Base-by-base conservation (phyloP, 2,329 filamentous ascomycete species). In the Colletotrichum trifolii region DNA sequence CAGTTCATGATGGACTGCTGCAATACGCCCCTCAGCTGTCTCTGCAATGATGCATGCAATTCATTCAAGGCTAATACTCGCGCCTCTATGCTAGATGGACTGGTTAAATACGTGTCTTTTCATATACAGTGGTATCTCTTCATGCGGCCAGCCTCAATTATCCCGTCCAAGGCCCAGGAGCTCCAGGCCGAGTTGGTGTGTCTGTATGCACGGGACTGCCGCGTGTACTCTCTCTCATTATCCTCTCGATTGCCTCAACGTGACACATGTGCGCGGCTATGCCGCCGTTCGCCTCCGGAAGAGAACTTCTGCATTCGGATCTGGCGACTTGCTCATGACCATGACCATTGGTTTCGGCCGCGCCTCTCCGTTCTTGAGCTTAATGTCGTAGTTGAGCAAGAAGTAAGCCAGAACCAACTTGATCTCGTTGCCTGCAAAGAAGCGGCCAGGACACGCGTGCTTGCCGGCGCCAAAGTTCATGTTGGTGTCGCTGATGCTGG, bases 361-460 rank as follows among this genome's bases (percentile, higher is more conserved):
- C n/a, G 66, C 61, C 63, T 78, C 73, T 17, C 80, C 80, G 6
- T 75, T 69, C 66, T 76, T 75, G 6, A 82, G 72, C 45, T 74
- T 74, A 39, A 81, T 73, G 35, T 83, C 80, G 61, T 81, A 83
- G 65, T 76, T 74, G 52, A 81, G 72, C n/a, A 83, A 69, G 42
- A 80, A 74, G 63, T 77, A 76, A 0, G 78, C 75, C 54, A 83
- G 66, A 49, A 81, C 71, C 67, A 82, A 73, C 73, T 83, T 83
- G 67, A 83, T 78, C 70, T 79, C 78, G 67, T 81, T 80, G 34
- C 75, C 72, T 12, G 81, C 81, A 67, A 83, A 82, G 73, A 83
- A 84, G 10, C 82, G 75, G 2, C 82, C 82, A 0, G 82, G 82
- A 52, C 82, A 84, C 3, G 82, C 80, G 66, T 83, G 80, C 66